Evolutionary conservation across 164 flowering plant species (phyloP).

Genomic region (Vitis riparia): DNA sequence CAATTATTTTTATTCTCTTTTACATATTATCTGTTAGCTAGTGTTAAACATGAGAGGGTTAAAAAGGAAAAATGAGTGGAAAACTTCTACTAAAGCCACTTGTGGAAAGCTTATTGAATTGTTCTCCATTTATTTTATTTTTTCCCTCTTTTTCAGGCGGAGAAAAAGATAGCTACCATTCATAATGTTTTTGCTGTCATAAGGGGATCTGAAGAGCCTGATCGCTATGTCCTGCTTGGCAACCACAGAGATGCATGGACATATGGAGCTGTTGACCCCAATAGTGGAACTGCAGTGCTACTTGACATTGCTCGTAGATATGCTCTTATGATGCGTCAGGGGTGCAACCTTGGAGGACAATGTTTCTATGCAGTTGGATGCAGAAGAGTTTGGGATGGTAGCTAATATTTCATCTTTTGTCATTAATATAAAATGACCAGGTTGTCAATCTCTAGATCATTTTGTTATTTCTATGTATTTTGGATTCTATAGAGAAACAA

Average conservation of each 20-base stretch:
- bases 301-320: conserved; percentile 88
- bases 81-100: no score
- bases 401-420: conserved; percentile 26
- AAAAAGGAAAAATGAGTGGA: no score
- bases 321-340: conserved; percentile 48
- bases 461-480: neutral
- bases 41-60: no score
- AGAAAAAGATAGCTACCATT: conserved; percentile 58
- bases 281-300: conserved; percentile 93
- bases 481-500: neutral
- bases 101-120: no score
- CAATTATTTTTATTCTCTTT: no score
- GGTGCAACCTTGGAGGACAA: conserved; percentile 86
- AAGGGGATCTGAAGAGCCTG: conserved; percentile 83
- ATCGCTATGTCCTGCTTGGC: conserved; percentile 87
- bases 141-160: conserved; percentile 47
- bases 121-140: neutral
- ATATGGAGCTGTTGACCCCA: conserved; percentile 98
- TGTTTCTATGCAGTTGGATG: conserved; percentile 97
- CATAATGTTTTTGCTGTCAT: conserved; percentile 78
- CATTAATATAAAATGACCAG: neutral
- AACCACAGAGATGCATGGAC: conserved; percentile 99
- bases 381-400: conserved; percentile 99
- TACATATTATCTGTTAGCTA: no score
- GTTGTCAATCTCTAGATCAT: neutral